These are phyloP conservation scores for Podospora fimiseda DNA, from an alignment of 495 filamentous ascomycete species.

Conservation along the genomic window DNA sequence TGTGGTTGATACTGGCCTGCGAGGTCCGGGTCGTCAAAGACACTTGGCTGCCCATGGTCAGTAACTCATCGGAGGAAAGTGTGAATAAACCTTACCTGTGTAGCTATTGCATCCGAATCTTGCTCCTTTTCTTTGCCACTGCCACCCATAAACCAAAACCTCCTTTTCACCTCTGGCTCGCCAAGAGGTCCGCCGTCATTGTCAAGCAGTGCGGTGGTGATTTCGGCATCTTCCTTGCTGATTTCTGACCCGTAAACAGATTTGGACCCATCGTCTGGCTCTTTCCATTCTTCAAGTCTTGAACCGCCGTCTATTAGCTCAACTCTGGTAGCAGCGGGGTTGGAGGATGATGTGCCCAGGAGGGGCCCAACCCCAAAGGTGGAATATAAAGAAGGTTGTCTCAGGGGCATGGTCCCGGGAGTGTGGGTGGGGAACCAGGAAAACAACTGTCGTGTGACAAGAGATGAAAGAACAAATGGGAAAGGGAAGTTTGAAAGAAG, in stretches of 20 bases:
- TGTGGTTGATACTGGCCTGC: slow-evolving; percentile 47
- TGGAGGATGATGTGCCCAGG: not conserved
- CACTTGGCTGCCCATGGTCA: slow-evolving; percentile 23
- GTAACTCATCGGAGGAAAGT: not conserved
- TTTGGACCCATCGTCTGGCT: slow-evolving; percentile 8
- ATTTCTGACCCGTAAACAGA: slow-evolving; percentile 14
- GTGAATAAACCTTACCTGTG: slow-evolving; percentile 12
- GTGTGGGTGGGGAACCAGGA: not conserved
- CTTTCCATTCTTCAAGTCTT: slow-evolving; percentile 20
- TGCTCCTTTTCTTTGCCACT: slow-evolving; percentile 7
- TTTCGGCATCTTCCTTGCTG: slow-evolving; percentile 19
- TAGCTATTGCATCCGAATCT: slow-evolving; percentile 17
- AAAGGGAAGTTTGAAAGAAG: not conserved
- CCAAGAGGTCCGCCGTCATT: slow-evolving; percentile 3
- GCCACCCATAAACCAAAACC: slow-evolving; percentile 10
- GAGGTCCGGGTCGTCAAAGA: slow-evolving; percentile 40
- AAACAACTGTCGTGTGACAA: too few species aligned
- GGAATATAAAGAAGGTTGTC: slow-evolving; percentile 9
- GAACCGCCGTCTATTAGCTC: slow-evolving; percentile 7
- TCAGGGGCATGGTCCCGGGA: slow-evolving; percentile 3
- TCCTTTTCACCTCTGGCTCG: slow-evolving; percentile 9
- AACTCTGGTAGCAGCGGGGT: not conserved
- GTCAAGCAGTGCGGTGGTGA: slow-evolving; percentile 17
- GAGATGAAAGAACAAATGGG: too few species aligned
- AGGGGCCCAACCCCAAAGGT: slow-evolving; percentile 14